These are phyloP conservation scores for Saksenaea vasiformis DNA, from an alignment of 371 early-diverging fungal species.

Conservation along the genomic window DNA sequence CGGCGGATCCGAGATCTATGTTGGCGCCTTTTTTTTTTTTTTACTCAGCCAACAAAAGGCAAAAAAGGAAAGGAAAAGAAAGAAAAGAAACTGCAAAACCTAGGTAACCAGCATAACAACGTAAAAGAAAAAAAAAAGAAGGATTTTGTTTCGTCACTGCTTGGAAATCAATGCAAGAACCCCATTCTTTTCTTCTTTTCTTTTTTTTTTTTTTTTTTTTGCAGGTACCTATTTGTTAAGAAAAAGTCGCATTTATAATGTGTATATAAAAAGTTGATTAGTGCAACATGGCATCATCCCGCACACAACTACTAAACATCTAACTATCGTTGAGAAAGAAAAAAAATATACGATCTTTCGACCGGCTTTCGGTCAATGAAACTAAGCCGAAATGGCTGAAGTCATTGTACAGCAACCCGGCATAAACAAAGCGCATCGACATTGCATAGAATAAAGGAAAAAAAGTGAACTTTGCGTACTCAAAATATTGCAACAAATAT, in stretches of 20 bases:
- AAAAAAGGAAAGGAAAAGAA: background rate
- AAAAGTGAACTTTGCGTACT: background rate
- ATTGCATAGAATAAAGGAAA: background rate
- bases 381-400: background rate
- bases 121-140: background rate
- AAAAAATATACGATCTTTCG: background rate
- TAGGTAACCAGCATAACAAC: background rate
- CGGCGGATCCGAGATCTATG: background rate
- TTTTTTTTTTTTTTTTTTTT: no score
- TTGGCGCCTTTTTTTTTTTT: background rate
- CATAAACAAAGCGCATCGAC: conserved; percentile 3
- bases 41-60: background rate
- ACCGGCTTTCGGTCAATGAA: background rate
- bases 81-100: background rate
- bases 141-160: conserved; percentile 41
- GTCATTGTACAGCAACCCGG: background rate
- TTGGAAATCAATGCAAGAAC: background rate
- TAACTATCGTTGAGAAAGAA: background rate
- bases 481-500: background rate
- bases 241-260: background rate
- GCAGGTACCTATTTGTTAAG: background rate
- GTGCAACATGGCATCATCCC: background rate
- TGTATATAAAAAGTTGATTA: background rate
- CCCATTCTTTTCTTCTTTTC: background rate
- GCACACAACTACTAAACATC: background rate